Conservation (phyloP, 2,329 filamentous ascomycete genomes). For the Mollisiaceae sp. region DNA sequence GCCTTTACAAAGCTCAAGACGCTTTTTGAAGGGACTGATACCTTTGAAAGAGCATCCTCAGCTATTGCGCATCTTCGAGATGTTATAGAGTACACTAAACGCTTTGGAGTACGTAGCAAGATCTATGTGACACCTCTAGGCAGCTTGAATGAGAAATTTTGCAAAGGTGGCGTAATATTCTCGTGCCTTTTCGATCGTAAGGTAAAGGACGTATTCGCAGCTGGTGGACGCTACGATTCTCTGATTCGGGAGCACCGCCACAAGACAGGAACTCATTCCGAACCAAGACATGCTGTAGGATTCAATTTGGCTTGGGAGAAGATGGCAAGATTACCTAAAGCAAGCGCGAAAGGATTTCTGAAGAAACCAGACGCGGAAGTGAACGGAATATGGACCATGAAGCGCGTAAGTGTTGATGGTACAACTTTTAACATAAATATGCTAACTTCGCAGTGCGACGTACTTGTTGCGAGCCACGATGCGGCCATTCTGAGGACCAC, state of each 20-base stretch:
- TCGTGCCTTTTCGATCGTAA: slow-evolving; percentile 89
- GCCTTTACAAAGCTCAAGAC: slow-evolving; percentile 63
- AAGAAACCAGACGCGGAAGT: slow-evolving; percentile 72
- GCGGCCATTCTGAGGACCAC: slow-evolving; percentile 73
- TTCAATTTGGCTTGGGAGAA: slow-evolving; percentile 91
- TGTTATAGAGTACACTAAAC: slow-evolving; percentile 76
- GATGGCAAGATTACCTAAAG: slow-evolving; percentile 56
- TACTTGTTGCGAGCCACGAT: slow-evolving; percentile 89
- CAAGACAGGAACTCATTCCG: slow-evolving; percentile 64
- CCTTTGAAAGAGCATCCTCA: slow-evolving; percentile 74
- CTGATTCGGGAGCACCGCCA: slow-evolving; percentile 85
- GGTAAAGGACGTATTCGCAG: slow-evolving; percentile 84
- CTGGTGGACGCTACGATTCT: slow-evolving; percentile 90
- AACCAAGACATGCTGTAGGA: slow-evolving; percentile 82
- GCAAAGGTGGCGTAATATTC: slow-evolving; percentile 83
- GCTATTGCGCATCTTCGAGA: slow-evolving; percentile 81
- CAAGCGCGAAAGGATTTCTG: slow-evolving; percentile 61
- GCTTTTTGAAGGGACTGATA: slow-evolving; percentile 66
- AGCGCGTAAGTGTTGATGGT: slow-evolving; percentile 58
- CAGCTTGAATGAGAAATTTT: slow-evolving; percentile 92
- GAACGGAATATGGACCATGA: slow-evolving; percentile 62
- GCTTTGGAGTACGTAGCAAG: slow-evolving; percentile 76
- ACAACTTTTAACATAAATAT: slow-evolving; percentile 18
- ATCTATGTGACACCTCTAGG: slow-evolving; percentile 84
- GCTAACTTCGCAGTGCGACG: slow-evolving; percentile 69